Conservation (phyloP, 345 rosid species). For the Aquilaria yunnanensis region DNA sequence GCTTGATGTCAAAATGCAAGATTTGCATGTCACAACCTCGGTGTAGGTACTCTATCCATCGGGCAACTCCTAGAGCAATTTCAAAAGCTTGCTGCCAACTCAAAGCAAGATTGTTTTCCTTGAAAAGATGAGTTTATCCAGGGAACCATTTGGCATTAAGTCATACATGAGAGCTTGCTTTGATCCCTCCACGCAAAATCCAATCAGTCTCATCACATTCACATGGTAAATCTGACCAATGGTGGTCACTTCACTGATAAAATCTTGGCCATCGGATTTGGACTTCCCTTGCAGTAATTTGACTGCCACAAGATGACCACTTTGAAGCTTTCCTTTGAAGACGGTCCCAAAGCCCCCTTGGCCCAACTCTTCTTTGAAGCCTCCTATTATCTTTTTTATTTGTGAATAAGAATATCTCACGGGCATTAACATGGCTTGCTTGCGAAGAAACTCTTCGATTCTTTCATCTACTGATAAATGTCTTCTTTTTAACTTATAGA, state of each 20-base stretch:
- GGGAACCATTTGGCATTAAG: conserved; percentile 21
- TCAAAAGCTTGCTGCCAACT: conserved; percentile 15
- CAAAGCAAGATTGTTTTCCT: neutral
- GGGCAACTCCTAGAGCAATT: conserved; percentile 21
- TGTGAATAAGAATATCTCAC: neutral
- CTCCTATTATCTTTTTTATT: neutral
- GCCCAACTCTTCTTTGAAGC: conserved; percentile 6
- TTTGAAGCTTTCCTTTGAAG: conserved; percentile 7
- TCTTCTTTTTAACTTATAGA: neutral
- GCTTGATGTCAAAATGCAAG: conserved; percentile 29
- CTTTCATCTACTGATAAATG: neutral
- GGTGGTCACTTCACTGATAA: conserved; percentile 14
- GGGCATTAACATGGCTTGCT: neutral
- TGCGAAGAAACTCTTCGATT: neutral
- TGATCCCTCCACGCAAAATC: conserved; percentile 18
- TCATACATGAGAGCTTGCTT: conserved; percentile 22
- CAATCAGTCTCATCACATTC: conserved; percentile 20
- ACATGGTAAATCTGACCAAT: conserved; percentile 28
- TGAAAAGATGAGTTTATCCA: conserved; percentile 19
- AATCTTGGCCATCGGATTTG: conserved; percentile 5
- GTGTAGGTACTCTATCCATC: conserved; percentile 26
- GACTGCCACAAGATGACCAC: neutral
- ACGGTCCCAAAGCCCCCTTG: conserved; percentile 10
- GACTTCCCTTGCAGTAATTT: conserved; percentile 2
- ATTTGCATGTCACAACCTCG: conserved; percentile 22